Conservation (phyloP, 2,329 filamentous ascomycete species). For the Fusarium sp. region DNA sequence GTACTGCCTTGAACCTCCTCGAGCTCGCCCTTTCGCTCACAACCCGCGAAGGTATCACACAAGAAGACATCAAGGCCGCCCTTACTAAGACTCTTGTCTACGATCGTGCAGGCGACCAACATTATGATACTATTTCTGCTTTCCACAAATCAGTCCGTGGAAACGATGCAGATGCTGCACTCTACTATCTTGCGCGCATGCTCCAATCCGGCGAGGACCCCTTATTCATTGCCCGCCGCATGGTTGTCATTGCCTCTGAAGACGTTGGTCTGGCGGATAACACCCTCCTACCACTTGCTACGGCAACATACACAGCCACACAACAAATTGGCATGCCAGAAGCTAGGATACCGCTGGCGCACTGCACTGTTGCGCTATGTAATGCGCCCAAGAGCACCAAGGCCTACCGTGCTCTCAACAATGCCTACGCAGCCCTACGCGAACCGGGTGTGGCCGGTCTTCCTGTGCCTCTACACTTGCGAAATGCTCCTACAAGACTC, state of each 20-base stretch:
- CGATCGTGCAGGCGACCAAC: slow-evolving; percentile 92
- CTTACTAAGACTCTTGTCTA: slow-evolving; percentile 95
- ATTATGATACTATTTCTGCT: slow-evolving; percentile 97
- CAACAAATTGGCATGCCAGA: slow-evolving; percentile 97
- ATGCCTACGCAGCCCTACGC: slow-evolving; percentile 78
- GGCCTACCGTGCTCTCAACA: slow-evolving; percentile 83
- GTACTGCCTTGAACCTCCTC: slow-evolving; percentile 90
- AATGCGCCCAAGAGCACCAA: slow-evolving; percentile 87
- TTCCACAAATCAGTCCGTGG: slow-evolving; percentile 97
- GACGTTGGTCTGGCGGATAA: slow-evolving; percentile 93
- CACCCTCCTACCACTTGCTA: slow-evolving; percentile 82
- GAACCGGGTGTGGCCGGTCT: slow-evolving; percentile 86
- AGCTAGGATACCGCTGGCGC: slow-evolving; percentile 89
- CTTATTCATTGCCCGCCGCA: slow-evolving; percentile 87
- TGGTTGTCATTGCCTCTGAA: slow-evolving; percentile 95
- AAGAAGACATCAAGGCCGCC: slow-evolving; percentile 79
- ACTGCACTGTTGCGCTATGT: slow-evolving; percentile 83
- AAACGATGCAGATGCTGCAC: slow-evolving; percentile 82
- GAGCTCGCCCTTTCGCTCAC: slow-evolving; percentile 84
- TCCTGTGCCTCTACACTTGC: slow-evolving; percentile 85
- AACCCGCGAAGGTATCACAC: slow-evolving; percentile 69
- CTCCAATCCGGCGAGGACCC: slow-evolving; percentile 94
- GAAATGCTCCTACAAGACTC: slow-evolving; percentile 90
- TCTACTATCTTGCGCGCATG: slow-evolving; percentile 97
- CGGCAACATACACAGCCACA: slow-evolving; percentile 83